Percentiles rank a stretch among this genome's conserved stretches.
These are phyloP conservation scores for Thymus mandschuricus DNA, from an alignment of 257 asterid genomes.

Conservation along the genomic window DNA sequence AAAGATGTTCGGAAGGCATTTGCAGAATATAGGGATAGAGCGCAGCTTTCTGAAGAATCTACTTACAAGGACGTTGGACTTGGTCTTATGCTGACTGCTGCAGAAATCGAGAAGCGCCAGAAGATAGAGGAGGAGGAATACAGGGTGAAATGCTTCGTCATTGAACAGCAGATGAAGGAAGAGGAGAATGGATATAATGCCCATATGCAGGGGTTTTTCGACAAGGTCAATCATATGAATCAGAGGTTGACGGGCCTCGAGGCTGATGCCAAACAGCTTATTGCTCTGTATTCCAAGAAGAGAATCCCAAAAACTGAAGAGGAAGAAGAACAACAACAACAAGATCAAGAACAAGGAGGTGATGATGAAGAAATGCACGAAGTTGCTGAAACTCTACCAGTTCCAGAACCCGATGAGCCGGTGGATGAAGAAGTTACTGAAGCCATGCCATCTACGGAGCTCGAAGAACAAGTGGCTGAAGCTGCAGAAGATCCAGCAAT, in stretches of 20 bases:
- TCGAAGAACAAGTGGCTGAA: constrained; percentile 15
- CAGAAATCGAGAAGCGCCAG: constrained; percentile 60
- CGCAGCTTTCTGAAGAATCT: constrained; percentile 68
- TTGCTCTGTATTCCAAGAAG: constrained; percentile 26
- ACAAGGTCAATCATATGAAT: constrained; percentile 50
- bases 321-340: not conserved
- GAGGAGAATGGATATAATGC: constrained; percentile 38
- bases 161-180: constrained; percentile 58
- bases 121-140: constrained; percentile 65
- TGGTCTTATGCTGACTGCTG: constrained; percentile 67
- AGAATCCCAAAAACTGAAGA: constrained; percentile 18
- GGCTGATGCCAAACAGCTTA: constrained; percentile 44
- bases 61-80: constrained; percentile 71
- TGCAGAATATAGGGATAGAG: constrained; percentile 62
- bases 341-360: too few species aligned
- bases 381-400: constrained; percentile 4
- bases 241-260: constrained; percentile 49
- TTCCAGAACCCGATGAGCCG: not conserved
- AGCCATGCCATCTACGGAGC: constrained; percentile 15
- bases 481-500: not conserved
- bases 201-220: constrained; percentile 39
- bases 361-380: not conserved
- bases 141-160: constrained; percentile 42
- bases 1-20: constrained; percentile 67
- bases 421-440: constrained; percentile 1